phyloP scores from a whole-genome alignment of 2,329 filamentous ascomycete species.

The Aureobasidium sp. region DNA sequence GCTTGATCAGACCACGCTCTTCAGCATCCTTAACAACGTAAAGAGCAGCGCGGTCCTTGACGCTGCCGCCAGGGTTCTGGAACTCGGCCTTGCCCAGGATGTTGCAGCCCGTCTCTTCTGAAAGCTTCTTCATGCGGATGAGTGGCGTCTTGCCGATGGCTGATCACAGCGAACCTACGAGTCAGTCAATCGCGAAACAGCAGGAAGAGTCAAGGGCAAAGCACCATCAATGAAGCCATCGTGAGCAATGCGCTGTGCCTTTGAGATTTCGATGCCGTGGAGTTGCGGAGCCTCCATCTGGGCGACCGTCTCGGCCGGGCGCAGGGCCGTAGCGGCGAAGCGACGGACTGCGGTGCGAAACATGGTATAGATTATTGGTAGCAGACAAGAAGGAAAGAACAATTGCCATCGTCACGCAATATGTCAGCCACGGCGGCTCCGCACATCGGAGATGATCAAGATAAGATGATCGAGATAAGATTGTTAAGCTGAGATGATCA shows the following conservation, averaged over 20 bases:
- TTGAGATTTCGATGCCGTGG: conserved; percentile 59
- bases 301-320: conserved; percentile 44
- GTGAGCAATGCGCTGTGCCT: conserved; percentile 70
- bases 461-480: conserved; percentile 10
- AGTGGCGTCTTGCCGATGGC: conserved; percentile 97
- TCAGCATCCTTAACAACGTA: conserved; percentile 94
- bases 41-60: conserved; percentile 93
- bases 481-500: background rate
- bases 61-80: conserved; percentile 92
- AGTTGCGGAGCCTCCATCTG: conserved; percentile 38
- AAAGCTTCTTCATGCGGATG: conserved; percentile 81
- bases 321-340: conserved; percentile 58
- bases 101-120: conserved; percentile 85
- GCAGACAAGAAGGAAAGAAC: background rate
- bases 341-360: conserved; percentile 61
- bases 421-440: background rate
- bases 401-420: background rate
- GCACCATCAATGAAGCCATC: conserved; percentile 73
- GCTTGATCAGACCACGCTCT: conserved; percentile 70
- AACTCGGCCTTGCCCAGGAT: conserved; percentile 96
- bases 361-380: conserved; percentile 42
- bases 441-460: conserved; percentile 8
- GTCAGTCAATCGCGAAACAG: conserved; percentile 16
- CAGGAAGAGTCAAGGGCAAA: conserved; percentile 18
- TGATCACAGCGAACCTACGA: conserved; percentile 33